A percentile compares a stretch with the other conserved stretches of the same genome.
phyloP scores from a whole-genome alignment of 345 rosid genomes.

The Bruguiera gymnorhiza region DNA sequence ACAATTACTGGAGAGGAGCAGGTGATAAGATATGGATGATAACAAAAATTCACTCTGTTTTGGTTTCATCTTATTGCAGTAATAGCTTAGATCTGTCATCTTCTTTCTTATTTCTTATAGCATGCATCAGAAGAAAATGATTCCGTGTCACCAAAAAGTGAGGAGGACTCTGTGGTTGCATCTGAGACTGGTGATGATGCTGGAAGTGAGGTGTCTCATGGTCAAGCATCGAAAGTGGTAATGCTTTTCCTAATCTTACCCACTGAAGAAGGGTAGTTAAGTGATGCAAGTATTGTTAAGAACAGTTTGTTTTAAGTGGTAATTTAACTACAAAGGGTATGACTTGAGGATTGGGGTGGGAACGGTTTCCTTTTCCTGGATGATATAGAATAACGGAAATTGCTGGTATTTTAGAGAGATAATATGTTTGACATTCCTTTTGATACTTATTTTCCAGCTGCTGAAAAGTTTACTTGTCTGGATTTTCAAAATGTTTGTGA shows the following conservation, averaged over 20 bases:
- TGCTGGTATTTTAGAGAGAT: not conserved
- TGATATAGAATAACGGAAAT: no score
- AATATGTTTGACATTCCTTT: not conserved
- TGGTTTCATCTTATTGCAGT: not conserved
- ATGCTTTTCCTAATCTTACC: conserved; percentile 8
- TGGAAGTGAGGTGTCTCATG: conserved; percentile 35
- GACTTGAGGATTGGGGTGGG: no score
- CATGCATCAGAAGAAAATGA: conserved; percentile 32
- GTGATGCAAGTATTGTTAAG: not conserved
- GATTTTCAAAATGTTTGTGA: conserved; percentile 3
- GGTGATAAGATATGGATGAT: conserved; percentile 23
- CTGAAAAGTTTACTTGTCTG: not conserved
- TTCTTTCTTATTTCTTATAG: conserved; percentile 31
- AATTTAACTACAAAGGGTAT: not conserved
- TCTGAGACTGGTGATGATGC: conserved; percentile 38
- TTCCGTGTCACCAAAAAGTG: conserved; percentile 28
- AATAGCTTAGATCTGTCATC: conserved; percentile 3
- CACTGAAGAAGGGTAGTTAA: not conserved
- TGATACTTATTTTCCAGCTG: not conserved
- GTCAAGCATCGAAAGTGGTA: conserved; percentile 41
- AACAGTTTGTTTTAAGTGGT: not conserved
- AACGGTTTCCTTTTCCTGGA: no score
- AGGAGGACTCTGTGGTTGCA: conserved; percentile 35
- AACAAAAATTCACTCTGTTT: not conserved
- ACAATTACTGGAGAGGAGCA: conserved; percentile 28